Percentiles rank a stretch among this genome's conserved stretches.
Conservation (phyloP, 768 basidiomycete genomes). For the Leccinum boreale region DNA sequence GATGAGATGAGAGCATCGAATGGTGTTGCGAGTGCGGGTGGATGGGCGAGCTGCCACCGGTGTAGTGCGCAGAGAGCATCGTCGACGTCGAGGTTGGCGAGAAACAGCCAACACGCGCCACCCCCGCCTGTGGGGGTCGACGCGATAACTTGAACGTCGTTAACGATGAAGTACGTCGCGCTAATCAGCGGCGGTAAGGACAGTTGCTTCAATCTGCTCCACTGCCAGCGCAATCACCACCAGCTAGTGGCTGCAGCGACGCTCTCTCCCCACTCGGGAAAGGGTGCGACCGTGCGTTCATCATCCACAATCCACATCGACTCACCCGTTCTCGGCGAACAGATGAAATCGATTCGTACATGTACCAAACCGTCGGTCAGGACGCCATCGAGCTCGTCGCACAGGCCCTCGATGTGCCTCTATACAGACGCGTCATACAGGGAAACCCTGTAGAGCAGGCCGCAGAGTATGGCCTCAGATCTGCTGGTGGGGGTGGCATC, state of each 20-base stretch:
- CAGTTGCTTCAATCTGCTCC: constrained; percentile 91
- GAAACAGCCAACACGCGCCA: background rate
- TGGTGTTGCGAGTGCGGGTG: constrained; percentile 23
- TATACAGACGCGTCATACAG: constrained; percentile 77
- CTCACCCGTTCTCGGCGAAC: constrained; percentile 11
- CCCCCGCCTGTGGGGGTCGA: constrained; percentile 22
- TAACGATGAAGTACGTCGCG: constrained; percentile 86
- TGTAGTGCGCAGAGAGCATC: constrained; percentile 71
- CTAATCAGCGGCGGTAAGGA: constrained; percentile 98
- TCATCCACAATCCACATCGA: background rate
- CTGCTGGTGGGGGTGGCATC: constrained; percentile 47
- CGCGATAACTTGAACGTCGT: constrained; percentile 8
- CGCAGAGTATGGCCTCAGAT: constrained; percentile 79
- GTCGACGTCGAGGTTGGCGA: constrained; percentile 1
- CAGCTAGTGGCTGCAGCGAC: constrained; percentile 86
- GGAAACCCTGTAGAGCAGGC: constrained; percentile 81
- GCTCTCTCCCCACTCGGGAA: constrained; percentile 77
- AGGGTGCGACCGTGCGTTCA: constrained; percentile 62
- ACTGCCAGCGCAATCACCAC: constrained; percentile 85
- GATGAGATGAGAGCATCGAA: constrained; percentile 25
- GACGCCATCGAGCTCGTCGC: constrained; percentile 88
- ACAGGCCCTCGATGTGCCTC: constrained; percentile 77
- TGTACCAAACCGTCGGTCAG: constrained; percentile 99
- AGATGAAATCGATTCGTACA: constrained; percentile 98
- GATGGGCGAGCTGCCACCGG: constrained; percentile 10